Evolutionary conservation across 352 stramenopile genomes (phyloP), one percentile per base, ranked within the genome.

Genomic region (Pythium myriotylum): DNA sequence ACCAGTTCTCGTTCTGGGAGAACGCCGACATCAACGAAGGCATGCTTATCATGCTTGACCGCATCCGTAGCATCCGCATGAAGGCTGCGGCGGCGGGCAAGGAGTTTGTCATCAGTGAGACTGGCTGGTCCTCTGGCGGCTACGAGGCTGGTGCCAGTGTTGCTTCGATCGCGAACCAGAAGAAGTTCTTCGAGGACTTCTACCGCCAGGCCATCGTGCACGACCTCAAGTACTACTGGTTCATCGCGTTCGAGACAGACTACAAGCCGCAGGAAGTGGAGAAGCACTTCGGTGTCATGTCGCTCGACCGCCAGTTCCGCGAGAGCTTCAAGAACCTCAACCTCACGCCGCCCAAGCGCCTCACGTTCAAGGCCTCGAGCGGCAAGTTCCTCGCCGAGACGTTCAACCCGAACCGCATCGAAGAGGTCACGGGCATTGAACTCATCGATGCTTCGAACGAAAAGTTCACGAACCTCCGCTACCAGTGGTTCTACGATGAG

Each of bases 1-100:
- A 92, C 72, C 77, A 94, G 65, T 94, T 94, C 51, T 83, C 80
- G 13, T 88, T 88, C 65, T 94, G 84, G 84, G 82, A 91, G 43
- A 48, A 56, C 5, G 56, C 52, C 6, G 70, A 87, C 40, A 57
- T 82, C 14, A 79, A 75, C 16, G 78, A 90, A n/a, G 82, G 56
- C 16, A 62, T 64, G 9, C 59, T 73, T 6, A 63, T 71, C 9
- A 81, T 77, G 24, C 73, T 94, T 1, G 79, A 89, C 49, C 79
- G 77, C 10, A 74, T 90, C 7, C 74, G 75, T 37, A 72, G 65
- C 29, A 65, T 89, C 14, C 77, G 81, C 33, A 42, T 69, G 13
- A 19, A 69, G 26, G 76, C 77, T n/a, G 70, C 74, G 0, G 85
- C 85, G 19, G 16, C 20, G 61, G 60, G 64, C 47, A 94, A 94